Evolutionary conservation across 2,329 filamentous ascomycete genomes (phyloP).

Genomic region (Colletotrichum sp.): DNA sequence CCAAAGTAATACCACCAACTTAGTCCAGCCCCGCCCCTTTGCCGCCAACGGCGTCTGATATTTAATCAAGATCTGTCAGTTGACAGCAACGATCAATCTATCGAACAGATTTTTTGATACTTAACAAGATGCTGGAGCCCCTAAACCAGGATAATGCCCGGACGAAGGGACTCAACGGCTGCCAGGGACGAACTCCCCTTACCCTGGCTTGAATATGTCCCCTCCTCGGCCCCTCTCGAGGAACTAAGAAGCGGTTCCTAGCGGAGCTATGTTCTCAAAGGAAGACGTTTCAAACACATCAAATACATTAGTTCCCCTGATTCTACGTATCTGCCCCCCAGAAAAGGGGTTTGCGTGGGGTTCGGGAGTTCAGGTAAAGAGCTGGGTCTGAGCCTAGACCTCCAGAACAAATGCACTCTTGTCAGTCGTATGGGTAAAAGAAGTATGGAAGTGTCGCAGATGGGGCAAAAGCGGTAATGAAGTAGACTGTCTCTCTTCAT

Average conservation of each 20-base stretch:
- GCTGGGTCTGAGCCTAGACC: not conserved
- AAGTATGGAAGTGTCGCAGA: not conserved
- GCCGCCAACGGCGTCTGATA: not conserved
- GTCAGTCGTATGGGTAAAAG: accelerated
- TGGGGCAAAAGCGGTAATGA: not conserved
- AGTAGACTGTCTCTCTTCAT: accelerated
- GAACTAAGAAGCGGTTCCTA: not conserved
- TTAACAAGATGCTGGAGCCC: not conserved
- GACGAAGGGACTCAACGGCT: not conserved
- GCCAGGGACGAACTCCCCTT: not conserved
- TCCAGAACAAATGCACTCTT: accelerated
- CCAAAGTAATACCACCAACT: accelerated
- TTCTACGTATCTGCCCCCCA: not conserved
- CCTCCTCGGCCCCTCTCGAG: not conserved
- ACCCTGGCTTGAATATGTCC: not conserved
- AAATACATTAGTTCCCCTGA: not conserved
- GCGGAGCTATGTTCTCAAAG: not conserved
- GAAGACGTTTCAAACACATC: not conserved
- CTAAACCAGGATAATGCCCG: not conserved
- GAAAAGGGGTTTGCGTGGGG: not conserved
- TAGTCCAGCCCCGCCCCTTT: accelerated
- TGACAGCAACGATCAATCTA: not conserved
- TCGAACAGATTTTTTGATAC: not conserved
- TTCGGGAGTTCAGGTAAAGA: not conserved
- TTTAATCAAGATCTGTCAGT: not conserved